These are phyloP conservation scores for Tricholoma sp. DNA, from an alignment of 768 basidiomycete genomes.

Conservation along the genomic window DNA sequence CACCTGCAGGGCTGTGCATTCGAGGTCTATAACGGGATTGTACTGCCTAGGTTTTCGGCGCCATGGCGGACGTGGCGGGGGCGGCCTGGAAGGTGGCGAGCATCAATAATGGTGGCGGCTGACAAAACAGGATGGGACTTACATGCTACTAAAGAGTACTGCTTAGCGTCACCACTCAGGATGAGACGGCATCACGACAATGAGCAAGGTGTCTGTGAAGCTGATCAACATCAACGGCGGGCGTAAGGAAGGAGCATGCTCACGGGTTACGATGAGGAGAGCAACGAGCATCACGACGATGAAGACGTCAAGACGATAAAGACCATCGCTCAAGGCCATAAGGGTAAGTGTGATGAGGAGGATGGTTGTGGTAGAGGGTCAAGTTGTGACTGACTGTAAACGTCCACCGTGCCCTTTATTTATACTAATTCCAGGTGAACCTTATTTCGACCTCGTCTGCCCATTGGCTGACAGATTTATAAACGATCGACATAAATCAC, in stretches of 20 bases:
- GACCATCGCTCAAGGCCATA: neutral
- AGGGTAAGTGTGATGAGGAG: neutral
- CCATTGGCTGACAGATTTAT: neutral
- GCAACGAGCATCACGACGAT: neutral
- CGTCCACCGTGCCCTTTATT: neutral
- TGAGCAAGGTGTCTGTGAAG: neutral
- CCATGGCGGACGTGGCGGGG: neutral
- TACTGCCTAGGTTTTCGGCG: neutral
- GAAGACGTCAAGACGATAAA: neutral
- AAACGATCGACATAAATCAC: neutral
- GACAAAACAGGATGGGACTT: neutral
- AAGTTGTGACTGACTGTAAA: neutral
- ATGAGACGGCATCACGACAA: neutral
- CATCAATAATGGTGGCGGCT: neutral
- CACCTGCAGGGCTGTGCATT: slow-evolving; percentile 1
- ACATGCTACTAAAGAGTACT: too few species aligned
- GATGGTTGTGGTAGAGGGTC: neutral
- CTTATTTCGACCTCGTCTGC: neutral
- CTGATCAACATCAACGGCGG: neutral
- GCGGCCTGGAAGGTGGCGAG: neutral
- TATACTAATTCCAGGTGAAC: neutral
- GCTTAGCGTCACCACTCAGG: neutral
- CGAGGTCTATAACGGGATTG: neutral
- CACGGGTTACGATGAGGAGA: neutral
- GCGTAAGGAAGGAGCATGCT: neutral